A percentile compares a stretch with the other conserved stretches of the same genome.
phyloP scores from a whole-genome alignment of 139 green algal species.

The Microglena sp. region DNA sequence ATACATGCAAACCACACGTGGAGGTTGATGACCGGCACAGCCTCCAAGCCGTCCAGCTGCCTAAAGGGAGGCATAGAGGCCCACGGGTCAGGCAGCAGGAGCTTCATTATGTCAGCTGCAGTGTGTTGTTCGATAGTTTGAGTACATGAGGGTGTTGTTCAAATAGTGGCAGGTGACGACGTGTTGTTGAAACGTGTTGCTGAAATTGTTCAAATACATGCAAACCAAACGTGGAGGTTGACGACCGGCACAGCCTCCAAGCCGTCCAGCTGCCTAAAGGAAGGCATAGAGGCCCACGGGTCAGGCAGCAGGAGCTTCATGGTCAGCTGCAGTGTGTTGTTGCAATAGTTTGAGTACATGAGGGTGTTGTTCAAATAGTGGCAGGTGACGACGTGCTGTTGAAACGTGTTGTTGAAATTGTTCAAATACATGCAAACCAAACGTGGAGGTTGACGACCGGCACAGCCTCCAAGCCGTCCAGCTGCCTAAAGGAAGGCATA shows the following conservation, averaged over 20 bases:
- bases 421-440: too few species aligned
- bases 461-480: constrained; percentile 89
- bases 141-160: too few species aligned
- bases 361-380: too few species aligned
- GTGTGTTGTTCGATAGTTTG: too few species aligned
- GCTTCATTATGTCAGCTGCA: constrained; percentile 93
- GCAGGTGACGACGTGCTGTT: too few species aligned
- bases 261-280: constrained; percentile 82
- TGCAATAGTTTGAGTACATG: too few species aligned
- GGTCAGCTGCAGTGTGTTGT: too few species aligned
- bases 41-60: constrained; percentile 81
- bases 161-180: too few species aligned
- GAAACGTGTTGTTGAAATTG: too few species aligned
- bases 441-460: constrained; percentile 99
- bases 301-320: constrained; percentile 90
- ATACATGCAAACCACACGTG: constrained; percentile 99
- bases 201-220: too few species aligned
- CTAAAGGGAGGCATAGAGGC: constrained; percentile 76
- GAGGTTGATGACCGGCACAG: constrained; percentile 99
- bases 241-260: constrained; percentile 97
- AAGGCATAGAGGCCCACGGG: constrained; percentile 71
- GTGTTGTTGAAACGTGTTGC: too few species aligned
- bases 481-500: constrained; percentile 80
- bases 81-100: constrained; percentile 82
- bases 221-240: constrained; percentile 99